Conservation (phyloP, 768 basidiomycete species). For the Xerocomellus intermedius region DNA sequence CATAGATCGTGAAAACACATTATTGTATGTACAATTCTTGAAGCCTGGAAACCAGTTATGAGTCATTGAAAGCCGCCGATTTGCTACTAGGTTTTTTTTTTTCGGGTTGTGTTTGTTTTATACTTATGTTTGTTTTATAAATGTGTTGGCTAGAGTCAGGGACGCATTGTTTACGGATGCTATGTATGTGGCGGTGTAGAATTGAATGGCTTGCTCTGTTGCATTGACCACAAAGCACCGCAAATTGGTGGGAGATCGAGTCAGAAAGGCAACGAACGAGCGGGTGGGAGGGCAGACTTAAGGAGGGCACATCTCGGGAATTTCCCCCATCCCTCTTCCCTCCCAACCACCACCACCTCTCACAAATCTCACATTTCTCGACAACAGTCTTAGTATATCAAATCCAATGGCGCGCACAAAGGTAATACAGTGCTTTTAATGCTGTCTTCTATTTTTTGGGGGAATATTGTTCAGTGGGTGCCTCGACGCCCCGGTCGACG, state of each 20-base stretch:
- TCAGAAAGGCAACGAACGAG: constrained; percentile 9
- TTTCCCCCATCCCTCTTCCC: constrained; percentile 12
- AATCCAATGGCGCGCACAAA: constrained; percentile 60
- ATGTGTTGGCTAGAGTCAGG: too few relatives aligned
- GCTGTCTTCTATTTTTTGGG: background rate
- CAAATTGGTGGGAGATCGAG: too few relatives aligned
- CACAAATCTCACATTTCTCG: background rate
- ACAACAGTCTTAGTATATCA: constrained; percentile 20
- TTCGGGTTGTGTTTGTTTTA: too few relatives aligned
- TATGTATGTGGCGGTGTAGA: constrained; percentile 21
- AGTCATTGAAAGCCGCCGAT: too few relatives aligned
- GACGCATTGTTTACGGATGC: constrained; percentile 13
- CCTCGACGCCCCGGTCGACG: too few relatives aligned
- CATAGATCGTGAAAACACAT: too few relatives aligned
- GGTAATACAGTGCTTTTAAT: constrained; percentile 7
- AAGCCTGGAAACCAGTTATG: too few relatives aligned
- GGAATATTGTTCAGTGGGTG: background rate
- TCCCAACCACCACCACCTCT: constrained; percentile 21
- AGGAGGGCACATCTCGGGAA: constrained; percentile 6
- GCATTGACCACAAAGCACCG: constrained; percentile 24
- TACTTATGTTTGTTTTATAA: too few relatives aligned
- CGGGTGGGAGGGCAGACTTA: constrained; percentile 10
- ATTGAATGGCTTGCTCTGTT: background rate
- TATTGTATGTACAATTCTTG: too few relatives aligned
- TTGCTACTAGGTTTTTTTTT: too few relatives aligned